These are phyloP conservation scores for Phytopythium sindhum DNA, from an alignment of 352 stramenopile species.

Conservation along the genomic window DNA sequence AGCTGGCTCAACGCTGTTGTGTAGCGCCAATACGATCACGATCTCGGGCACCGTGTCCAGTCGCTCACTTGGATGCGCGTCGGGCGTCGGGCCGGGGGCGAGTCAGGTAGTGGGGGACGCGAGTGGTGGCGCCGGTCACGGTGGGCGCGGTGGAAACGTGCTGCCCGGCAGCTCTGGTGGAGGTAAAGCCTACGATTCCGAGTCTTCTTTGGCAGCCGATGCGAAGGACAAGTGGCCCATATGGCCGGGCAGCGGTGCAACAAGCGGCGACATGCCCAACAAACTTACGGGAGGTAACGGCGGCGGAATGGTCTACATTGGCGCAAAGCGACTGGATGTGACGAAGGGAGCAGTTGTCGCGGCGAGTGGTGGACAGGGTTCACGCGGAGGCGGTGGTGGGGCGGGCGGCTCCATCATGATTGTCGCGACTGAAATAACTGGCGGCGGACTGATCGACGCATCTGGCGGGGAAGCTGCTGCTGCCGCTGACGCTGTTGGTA, in stretches of 20 bases:
- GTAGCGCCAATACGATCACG: constrained; percentile 34
- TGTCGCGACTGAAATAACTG: constrained; percentile 54
- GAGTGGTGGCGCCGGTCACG: constrained; percentile 68
- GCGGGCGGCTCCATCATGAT: constrained; percentile 63
- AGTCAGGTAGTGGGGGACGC: constrained; percentile 43
- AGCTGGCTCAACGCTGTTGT: constrained; percentile 58
- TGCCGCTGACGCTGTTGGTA: constrained; percentile 13
- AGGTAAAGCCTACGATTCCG: constrained; percentile 40
- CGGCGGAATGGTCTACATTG: constrained; percentile 71
- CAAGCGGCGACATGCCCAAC: constrained; percentile 43
- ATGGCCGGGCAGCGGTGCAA: constrained; percentile 65
- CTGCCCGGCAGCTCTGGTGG: constrained; percentile 48
- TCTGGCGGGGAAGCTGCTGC: constrained; percentile 41
- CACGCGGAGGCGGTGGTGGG: constrained; percentile 64
- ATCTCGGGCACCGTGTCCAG: constrained; percentile 38
- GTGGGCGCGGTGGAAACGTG: constrained; percentile 55
- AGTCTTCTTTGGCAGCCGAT: constrained; percentile 3
- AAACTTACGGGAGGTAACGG: constrained; percentile 60
- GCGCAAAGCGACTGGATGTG: constrained; percentile 45
- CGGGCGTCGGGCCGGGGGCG: constrained; percentile 50
- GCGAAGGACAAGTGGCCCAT: constrained; percentile 34
- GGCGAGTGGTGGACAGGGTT: constrained; percentile 47
- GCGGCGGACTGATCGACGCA: constrained; percentile 54
- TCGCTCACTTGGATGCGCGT: constrained; percentile 40
- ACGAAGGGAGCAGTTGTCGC: constrained; percentile 39